Evolutionary conservation across 1,139 yeast species (phyloP), one percentile per base, ranked within the genome.

Genomic region (Arxiozyma heterogenica): DNA sequence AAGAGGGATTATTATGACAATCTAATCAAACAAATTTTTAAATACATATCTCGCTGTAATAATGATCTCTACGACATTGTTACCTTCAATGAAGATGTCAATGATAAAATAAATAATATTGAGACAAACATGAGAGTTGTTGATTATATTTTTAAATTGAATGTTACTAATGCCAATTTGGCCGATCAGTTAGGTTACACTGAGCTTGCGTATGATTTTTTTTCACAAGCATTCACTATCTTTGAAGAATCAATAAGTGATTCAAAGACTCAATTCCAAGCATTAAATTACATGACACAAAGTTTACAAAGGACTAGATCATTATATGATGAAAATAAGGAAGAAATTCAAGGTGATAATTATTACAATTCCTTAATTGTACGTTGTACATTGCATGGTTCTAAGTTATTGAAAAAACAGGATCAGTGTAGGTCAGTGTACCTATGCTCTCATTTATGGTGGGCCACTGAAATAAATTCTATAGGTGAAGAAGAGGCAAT

Each of bases 401-500:
- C 96, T 11, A 88, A 88, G 67, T 75, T 93, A 54, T 77, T 93
- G 65, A 89, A 88, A 67, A 93, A 91, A 67, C 93, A 93, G 41
- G 98, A 91, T 64, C 98, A 91, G 69, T 91, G 98, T 67, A 81
- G 97, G 23, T 84, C 96, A 0, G 95, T 93, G 7, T 88, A 86
- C 65, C 72, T 82, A 53, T 91, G 96, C 53, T 84, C 96, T 3
- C 97, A 93, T 70, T 73, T 93, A 52, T 93, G 97, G 96, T 90
- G 96, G 95, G 86, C 94, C 69, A 78, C 84, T 22, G 91, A 86
- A 60, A 72, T 75, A 45, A 72, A 79, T 21, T 72, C 74, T 3
- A 63, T 74, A 48, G 77, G 79, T 11, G 80, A 77, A 57, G 78
- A 76, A 56, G 80, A 77, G 54, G 79, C 73, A 50, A 69, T 65